Conservation (phyloP, 2,329 filamentous ascomycete genomes). For the Karstenula rhodostoma region DNA sequence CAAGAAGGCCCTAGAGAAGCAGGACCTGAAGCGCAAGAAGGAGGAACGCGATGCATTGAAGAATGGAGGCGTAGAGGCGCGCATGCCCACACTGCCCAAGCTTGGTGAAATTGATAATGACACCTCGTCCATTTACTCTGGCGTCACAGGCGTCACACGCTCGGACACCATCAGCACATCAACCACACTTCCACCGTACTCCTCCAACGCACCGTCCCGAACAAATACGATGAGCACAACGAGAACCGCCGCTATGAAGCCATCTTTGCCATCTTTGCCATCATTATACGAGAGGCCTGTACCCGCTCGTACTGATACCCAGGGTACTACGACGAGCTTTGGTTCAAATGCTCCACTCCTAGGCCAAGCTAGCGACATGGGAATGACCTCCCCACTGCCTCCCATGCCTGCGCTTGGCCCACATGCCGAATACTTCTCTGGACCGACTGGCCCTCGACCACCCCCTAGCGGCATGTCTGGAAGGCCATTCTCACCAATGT, state of each 20-base stretch:
- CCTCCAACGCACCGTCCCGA: slow-evolving; percentile 61
- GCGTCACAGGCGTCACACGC: slow-evolving; percentile 38
- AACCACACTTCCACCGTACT: slow-evolving; percentile 56
- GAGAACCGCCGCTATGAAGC: slow-evolving; percentile 40
- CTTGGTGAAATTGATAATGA: slow-evolving; percentile 51
- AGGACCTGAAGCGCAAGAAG: slow-evolving; percentile 62
- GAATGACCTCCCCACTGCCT: slow-evolving; percentile 46
- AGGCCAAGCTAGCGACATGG: slow-evolving; percentile 67
- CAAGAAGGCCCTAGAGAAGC: slow-evolving; percentile 84
- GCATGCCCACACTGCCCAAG: slow-evolving; percentile 53
- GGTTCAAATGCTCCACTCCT: slow-evolving; percentile 71
- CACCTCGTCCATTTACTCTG: slow-evolving; percentile 45
- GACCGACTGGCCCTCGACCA: slow-evolving; percentile 23
- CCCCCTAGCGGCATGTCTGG: slow-evolving; percentile 33
- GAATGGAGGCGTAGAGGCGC: slow-evolving; percentile 54
- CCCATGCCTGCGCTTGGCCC: slow-evolving; percentile 41
- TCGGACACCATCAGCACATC: slow-evolving; percentile 42
- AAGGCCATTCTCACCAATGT: slow-evolving; percentile 40
- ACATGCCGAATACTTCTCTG: slow-evolving; percentile 40
- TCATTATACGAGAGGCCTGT: slow-evolving; percentile 52
- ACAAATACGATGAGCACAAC: slow-evolving; percentile 55
- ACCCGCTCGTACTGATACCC: slow-evolving; percentile 58
- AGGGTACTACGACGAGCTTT: slow-evolving; percentile 66
- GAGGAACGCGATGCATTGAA: slow-evolving; percentile 52
- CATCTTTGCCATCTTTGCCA: slow-evolving; percentile 51